Evolutionary conservation across 805 yeast genomes (phyloP).

Genomic region (Candida hungchunana): DNA sequence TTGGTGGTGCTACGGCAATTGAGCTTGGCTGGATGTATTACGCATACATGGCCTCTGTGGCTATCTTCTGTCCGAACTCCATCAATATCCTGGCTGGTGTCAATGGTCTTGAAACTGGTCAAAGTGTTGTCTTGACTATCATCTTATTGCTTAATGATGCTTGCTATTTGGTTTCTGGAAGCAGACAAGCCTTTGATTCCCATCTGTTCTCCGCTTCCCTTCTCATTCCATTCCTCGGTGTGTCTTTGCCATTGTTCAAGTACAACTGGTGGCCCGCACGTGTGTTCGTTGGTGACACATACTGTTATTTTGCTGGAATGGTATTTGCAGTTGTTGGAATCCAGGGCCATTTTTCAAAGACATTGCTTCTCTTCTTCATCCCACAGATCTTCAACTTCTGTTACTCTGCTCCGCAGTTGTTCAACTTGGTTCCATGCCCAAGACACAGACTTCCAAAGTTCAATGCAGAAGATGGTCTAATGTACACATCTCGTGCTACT

Average conservation of each 20-base stretch:
- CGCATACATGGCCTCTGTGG: slow-evolving; percentile 82
- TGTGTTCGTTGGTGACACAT: slow-evolving; percentile 97
- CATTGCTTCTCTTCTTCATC: slow-evolving; percentile 75
- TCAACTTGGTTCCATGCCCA: slow-evolving; percentile 87
- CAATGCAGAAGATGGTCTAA: slow-evolving; percentile 58
- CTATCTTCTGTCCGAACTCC: slow-evolving; percentile 94
- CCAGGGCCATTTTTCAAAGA: slow-evolving; percentile 93
- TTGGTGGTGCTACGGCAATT: slow-evolving; percentile 39
- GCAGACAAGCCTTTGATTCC: slow-evolving; percentile 48
- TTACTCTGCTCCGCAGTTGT: slow-evolving; percentile 89
- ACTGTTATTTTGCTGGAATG: slow-evolving; percentile 98
- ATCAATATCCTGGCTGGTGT: slow-evolving; percentile 95
- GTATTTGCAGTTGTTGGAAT: slow-evolving; percentile 97
- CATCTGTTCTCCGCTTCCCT: slow-evolving; percentile 80
- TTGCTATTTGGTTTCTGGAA: slow-evolving; percentile 54
- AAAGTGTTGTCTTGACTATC: slow-evolving; percentile 71
- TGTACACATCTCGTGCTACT: slow-evolving; percentile 67
- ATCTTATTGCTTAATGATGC: slow-evolving; percentile 73
- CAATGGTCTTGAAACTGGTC: slow-evolving; percentile 96
- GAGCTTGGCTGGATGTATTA: slow-evolving; percentile 83
- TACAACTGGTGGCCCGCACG: slow-evolving; percentile 88
- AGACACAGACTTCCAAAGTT: slow-evolving; percentile 88
- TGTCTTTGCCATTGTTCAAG: slow-evolving; percentile 67
- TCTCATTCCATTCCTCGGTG: slow-evolving; percentile 83
- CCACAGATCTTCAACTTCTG: slow-evolving; percentile 91